Evolutionary conservation across 2,329 filamentous ascomycete species (phyloP).

Genomic region (Chrysosporium queenslandicum): DNA sequence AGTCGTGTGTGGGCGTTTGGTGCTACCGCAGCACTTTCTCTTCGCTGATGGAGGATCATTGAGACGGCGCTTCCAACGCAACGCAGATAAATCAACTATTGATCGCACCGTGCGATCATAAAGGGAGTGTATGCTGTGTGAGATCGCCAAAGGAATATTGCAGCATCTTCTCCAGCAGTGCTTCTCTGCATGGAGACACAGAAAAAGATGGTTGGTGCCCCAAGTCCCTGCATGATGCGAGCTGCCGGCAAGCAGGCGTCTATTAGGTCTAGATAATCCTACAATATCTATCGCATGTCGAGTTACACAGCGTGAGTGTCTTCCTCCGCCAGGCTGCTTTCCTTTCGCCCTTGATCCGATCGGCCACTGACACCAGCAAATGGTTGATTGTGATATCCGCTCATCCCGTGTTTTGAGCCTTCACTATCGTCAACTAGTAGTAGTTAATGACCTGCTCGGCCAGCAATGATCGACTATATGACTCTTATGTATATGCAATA

Average conservation of each 20-base stretch:
- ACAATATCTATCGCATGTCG: not conserved
- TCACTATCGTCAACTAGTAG: not conserved
- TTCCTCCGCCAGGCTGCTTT: not conserved
- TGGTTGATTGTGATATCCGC: not conserved
- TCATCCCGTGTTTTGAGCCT: not conserved
- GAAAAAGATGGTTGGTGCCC: not conserved
- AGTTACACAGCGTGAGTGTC: not conserved
- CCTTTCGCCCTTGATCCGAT: not conserved
- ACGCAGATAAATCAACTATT: no score
- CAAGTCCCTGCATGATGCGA: not conserved
- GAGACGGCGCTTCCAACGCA: no score
- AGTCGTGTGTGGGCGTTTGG: no score
- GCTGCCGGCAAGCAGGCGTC: not conserved
- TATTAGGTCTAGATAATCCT: not conserved
- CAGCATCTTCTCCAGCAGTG: not conserved
- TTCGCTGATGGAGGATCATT: no score
- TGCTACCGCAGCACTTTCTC: no score
- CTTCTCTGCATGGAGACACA: not conserved
- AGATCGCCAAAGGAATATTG: no score
- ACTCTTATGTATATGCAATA: not conserved
- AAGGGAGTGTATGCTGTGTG: no score
- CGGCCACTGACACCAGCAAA: not conserved
- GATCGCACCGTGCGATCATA: no score
- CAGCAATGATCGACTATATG: not conserved
- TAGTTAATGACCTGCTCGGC: not conserved